phyloP scores from a whole-genome alignment of 2,329 filamentous ascomycete species.

The Stemphylium vesicarium region DNA sequence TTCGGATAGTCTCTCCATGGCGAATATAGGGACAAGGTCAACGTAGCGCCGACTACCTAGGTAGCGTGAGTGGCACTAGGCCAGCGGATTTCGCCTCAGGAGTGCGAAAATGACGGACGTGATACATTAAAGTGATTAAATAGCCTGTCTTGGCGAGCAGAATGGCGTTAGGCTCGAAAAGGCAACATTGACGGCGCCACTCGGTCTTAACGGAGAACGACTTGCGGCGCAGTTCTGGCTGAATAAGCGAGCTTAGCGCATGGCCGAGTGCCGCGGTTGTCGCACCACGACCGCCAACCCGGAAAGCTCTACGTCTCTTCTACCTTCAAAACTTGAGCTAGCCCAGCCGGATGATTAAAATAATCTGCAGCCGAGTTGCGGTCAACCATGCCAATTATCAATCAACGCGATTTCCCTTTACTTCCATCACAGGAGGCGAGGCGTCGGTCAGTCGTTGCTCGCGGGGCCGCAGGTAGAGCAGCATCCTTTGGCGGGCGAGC shows the following conservation, averaged over 20 bases:
- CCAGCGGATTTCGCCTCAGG: neutral
- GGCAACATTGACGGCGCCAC: too few relatives aligned
- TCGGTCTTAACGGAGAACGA: too few relatives aligned
- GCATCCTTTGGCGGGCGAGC: neutral
- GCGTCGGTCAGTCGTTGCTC: neutral
- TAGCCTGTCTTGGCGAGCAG: too few relatives aligned
- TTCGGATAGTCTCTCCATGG: constrained; percentile 15
- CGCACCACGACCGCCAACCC: too few relatives aligned
- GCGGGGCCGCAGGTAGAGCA: neutral
- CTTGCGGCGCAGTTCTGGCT: neutral
- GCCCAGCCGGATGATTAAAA: neutral
- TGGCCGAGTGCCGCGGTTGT: too few relatives aligned
- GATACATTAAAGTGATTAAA: neutral
- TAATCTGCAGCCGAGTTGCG: too few relatives aligned
- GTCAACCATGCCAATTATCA: constrained; percentile 20
- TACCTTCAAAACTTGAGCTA: neutral
- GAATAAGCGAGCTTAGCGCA: constrained; percentile 5
- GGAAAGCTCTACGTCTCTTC: too few relatives aligned
- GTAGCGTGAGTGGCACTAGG: neutral
- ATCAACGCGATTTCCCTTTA: constrained; percentile 28
- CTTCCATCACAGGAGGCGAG: constrained; percentile 21
- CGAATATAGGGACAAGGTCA: neutral
- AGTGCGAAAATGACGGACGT: neutral
- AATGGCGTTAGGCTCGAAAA: too few relatives aligned
- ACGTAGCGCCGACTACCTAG: neutral